A percentile compares a stretch with the other conserved stretches of the same genome.
Conservation (phyloP, 169 alveolate species). For the Fabrea salina region DNA sequence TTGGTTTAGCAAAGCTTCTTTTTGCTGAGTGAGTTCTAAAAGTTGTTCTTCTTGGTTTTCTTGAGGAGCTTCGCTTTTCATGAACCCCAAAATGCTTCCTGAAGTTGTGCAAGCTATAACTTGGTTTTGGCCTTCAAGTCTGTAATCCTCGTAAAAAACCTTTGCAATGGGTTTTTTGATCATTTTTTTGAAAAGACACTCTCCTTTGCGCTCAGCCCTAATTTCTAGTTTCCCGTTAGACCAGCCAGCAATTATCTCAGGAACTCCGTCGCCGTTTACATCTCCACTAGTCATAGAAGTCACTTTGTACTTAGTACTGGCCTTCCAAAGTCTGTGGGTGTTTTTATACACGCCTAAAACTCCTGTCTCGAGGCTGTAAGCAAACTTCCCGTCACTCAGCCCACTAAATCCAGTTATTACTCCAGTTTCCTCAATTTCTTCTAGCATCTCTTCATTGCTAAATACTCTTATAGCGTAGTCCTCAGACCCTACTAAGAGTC, state of each 20-base stretch:
- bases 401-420: slow-evolving; percentile 43
- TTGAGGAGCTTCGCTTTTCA: background rate
- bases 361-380: slow-evolving; percentile 65
- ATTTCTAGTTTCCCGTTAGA: slow-evolving; percentile 64
- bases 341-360: slow-evolving; percentile 71
- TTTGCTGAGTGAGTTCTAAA: slow-evolving; percentile 34
- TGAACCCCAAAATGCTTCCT: slow-evolving; percentile 48
- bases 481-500: slow-evolving; percentile 63
- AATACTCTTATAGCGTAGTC: slow-evolving; percentile 72
- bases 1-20: slow-evolving; percentile 35
- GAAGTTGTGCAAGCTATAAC: slow-evolving; percentile 44
- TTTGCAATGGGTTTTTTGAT: slow-evolving; percentile 43
- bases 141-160: slow-evolving; percentile 53
- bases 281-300: slow-evolving; percentile 48
- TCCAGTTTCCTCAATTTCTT: slow-evolving; percentile 65
- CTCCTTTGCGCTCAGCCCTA: slow-evolving; percentile 58
- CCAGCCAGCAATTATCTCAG: slow-evolving; percentile 57
- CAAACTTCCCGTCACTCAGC: slow-evolving; percentile 50
- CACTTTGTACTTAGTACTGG: slow-evolving; percentile 53
- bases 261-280: slow-evolving; percentile 45
- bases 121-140: slow-evolving; percentile 50
- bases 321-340: slow-evolving; percentile 51
- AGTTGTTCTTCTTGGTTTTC: slow-evolving; percentile 33
- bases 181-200: slow-evolving; percentile 35
- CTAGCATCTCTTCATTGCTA: slow-evolving; percentile 67